A percentile compares a stretch with the other conserved stretches of the same genome.
These are phyloP conservation scores for Phytophthora lateralis DNA, from an alignment of 352 stramenopile species.

Conservation along the genomic window DNA sequence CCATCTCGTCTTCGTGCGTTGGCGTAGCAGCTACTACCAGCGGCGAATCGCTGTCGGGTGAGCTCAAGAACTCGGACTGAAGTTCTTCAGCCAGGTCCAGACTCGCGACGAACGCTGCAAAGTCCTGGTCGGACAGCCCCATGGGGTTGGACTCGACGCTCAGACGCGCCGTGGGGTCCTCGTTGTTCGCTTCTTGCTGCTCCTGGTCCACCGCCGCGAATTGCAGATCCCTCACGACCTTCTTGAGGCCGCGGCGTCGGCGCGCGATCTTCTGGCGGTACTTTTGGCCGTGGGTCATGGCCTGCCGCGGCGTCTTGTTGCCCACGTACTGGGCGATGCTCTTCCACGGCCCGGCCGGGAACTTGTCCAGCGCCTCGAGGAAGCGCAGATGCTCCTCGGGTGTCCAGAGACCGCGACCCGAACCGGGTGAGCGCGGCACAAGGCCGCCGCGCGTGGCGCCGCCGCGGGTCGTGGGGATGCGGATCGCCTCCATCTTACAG, in stretches of 20 bases:
- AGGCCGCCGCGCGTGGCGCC: constrained; percentile 17
- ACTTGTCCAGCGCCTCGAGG: constrained; percentile 54
- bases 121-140: constrained; percentile 32
- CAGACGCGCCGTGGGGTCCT: constrained; percentile 6
- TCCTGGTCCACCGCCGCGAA: constrained; percentile 21
- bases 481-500: constrained; percentile 29
- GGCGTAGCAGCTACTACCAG: constrained; percentile 24
- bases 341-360: constrained; percentile 55
- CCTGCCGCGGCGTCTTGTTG: constrained; percentile 84
- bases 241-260: constrained; percentile 46
- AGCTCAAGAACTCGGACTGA: constrained; percentile 9
- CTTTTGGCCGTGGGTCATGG: constrained; percentile 94
- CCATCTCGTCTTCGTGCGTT: constrained; percentile 1
- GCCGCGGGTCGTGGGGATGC: constrained; percentile 36
- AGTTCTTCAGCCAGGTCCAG: constrained; percentile 33
- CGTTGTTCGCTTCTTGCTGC: neutral
- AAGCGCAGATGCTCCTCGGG: constrained; percentile 52
- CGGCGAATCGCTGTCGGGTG: constrained; percentile 21
- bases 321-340: constrained; percentile 54
- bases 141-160: constrained; percentile 26
- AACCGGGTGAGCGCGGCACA: constrained; percentile 1
- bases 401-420: constrained; percentile 43
- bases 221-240: constrained; percentile 37
- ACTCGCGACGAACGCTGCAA: constrained; percentile 29
- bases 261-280: constrained; percentile 81